Base-by-base conservation (phyloP, 768 basidiomycete genomes). In the Leccinum barrowsii region DNA sequence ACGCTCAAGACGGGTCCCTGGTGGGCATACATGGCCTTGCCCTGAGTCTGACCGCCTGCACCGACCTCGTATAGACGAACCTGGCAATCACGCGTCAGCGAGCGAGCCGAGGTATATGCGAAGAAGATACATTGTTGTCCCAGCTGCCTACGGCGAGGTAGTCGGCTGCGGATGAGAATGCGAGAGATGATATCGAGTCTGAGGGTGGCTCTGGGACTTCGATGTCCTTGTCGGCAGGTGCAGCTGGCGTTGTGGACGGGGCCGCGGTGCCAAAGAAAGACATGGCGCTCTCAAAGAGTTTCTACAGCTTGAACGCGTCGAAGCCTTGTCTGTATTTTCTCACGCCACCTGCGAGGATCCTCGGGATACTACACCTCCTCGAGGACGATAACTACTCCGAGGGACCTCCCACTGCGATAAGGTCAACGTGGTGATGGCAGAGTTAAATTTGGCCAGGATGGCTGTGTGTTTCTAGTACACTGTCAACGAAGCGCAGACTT, bases 31-130 rank as follows among this genome's bases (percentile, higher is more conserved):
- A 91, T 87, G 0, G 94, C 94, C 74, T 93, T 94, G 17, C 91
- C 90, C 71, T 91, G 86, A 2, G 89, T 87, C 66, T 90, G 88
- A 21, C 92, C 90, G 12, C 80, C 81, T 26, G 84, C 78, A 30
- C 86, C 86, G 55, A 98, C 87, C 77, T 96, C 92, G 73, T 98
- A 98, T 48, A 98, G 81, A 50, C 94, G 85, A 28, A 97, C 94
- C 92, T 95, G 58, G 1, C 4, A 10, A 54, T 55, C 50, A 54
- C 37, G 65, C 47, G 55, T 68, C 55, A 54, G 59, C 46, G 49
- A 37, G 17, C 35, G 13, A 30, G 17, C 2, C 49, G 57, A 44
- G 7, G 7, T 37, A 7, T 26, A 30, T 12, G 46, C 47, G 15
- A 42, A 12, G 26, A 17, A 24, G 35, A 2, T 63, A 94, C 94